Evolutionary conservation across 1,284 basidiomycete species (phyloP).

Genomic region (Filobasidium uniguttulatum): DNA sequence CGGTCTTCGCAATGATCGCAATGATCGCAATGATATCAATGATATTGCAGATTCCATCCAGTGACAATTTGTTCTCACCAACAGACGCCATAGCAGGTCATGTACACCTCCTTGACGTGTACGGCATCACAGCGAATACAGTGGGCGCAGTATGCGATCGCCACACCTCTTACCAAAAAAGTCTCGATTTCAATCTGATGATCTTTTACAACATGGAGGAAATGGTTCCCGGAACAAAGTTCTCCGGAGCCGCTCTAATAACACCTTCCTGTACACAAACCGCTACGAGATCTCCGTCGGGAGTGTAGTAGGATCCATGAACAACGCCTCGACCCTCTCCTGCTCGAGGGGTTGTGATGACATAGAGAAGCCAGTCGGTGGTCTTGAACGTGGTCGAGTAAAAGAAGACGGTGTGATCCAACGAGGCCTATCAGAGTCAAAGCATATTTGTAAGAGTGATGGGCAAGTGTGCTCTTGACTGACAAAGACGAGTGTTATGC

Average conservation of each 20-base stretch:
- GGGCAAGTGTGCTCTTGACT: not conserved
- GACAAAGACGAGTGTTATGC: slow-evolving; percentile 21
- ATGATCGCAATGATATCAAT: no score
- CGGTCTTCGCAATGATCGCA: no score
- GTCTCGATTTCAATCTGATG: no score
- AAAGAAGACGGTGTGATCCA: slow-evolving; percentile 76
- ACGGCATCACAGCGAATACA: no score
- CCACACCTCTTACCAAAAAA: no score
- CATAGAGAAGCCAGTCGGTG: slow-evolving; percentile 65
- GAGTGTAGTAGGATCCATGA: slow-evolving; percentile 63
- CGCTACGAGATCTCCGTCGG: slow-evolving; percentile 56
- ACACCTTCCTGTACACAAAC: slow-evolving; percentile 71
- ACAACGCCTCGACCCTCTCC: slow-evolving; percentile 62
- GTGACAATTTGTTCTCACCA: no score
- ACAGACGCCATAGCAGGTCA: no score
- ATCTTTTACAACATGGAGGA: no score
- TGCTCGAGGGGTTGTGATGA: slow-evolving; percentile 54
- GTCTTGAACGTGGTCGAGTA: slow-evolving; percentile 63
- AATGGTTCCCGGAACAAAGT: no score
- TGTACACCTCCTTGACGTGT: no score
- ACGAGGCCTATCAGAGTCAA: slow-evolving; percentile 46
- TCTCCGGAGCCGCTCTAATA: slow-evolving; percentile 27
- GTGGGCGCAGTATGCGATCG: no score
- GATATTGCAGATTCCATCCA: no score
- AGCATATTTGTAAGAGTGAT: not conserved